Base-by-base conservation (phyloP, 1,139 yeast species). In the Protomyces macrosporus region DNA sequence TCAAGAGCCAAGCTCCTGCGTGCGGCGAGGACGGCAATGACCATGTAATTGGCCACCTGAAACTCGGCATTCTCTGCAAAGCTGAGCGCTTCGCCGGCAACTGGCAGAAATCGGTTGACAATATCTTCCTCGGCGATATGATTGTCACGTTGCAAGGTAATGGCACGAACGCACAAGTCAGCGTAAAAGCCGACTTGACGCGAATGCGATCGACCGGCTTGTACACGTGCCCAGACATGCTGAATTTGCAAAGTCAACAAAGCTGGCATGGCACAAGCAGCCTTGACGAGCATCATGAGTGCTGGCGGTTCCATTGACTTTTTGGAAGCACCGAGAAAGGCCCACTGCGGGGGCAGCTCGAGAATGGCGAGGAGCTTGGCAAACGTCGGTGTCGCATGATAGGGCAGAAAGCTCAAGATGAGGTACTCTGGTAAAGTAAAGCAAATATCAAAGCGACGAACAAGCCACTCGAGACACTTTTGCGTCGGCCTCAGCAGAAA, bases 391-490 rank as follows among this genome's bases (percentile, higher is more conserved):
- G 83, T 79, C 69, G 81, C 82, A 73, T 86, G 90, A 75, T 88
- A 88, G 35, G 97, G 95, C 70, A 93, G 78, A 1, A 87, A 81
- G 3, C 90, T 80, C 65, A 91, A 76, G 54, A 95, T 72, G 48
- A 93, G 73, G 65, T 79, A 73, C 73, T 93, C 98, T 0, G 90
- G 78, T 71, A 88, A 90, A 71, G 87, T 87, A 56, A 88, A 80
- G 72, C 93, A 93, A 69, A 89, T 84, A 52, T 71, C 70, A 45
- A 91, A 95, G 70, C 98, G 82, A 77, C 98, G 86, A 34, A 93
- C 86, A 48, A 93, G 82, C 98, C 98, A 93, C 77, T 93, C 99
- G 10, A 90, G 79, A 9, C 97, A 95, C 71, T 86, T 86, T 60
- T 90, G 74, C 1, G 97, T 82, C 14, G 96, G 89, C 37, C 85